Conservation (phyloP, 371 early-diverging fungal species). For the Syncephalastrum racemosum region DNA sequence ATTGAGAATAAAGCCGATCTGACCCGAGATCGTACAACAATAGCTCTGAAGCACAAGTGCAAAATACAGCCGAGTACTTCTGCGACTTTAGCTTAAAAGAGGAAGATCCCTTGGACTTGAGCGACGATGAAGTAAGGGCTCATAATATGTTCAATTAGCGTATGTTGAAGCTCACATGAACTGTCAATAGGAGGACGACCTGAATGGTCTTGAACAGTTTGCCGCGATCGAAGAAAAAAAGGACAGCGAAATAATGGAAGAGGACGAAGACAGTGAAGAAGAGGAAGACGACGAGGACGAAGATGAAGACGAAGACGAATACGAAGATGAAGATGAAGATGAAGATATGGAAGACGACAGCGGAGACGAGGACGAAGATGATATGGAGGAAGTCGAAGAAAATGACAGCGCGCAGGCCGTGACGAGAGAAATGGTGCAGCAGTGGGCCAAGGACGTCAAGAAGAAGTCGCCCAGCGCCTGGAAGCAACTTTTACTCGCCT, state of each 20-base stretch:
- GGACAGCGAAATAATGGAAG: slow-evolving; percentile 22
- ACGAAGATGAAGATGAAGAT: slow-evolving; percentile 19
- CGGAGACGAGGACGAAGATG: slow-evolving; percentile 18
- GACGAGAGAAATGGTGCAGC: slow-evolving; percentile 34
- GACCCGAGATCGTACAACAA: slow-evolving; percentile 1
- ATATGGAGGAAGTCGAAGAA: slow-evolving; percentile 10
- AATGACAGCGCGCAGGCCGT: slow-evolving; percentile 26
- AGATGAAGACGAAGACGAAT: slow-evolving; percentile 29
- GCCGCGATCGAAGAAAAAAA: slow-evolving; percentile 36
- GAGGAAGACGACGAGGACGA: slow-evolving; percentile 36
- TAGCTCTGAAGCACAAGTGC: slow-evolving; percentile 14
- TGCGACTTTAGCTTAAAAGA: slow-evolving; percentile 36
- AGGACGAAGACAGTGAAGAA: slow-evolving; percentile 23
- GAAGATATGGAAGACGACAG: slow-evolving; percentile 25
- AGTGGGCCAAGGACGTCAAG: slow-evolving; percentile 36
- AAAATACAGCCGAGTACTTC: slow-evolving; percentile 37
- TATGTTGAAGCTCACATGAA: neutral
- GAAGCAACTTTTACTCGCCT: slow-evolving; percentile 69
- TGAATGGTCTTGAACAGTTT: slow-evolving; percentile 35
- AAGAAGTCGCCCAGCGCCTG: slow-evolving; percentile 32
- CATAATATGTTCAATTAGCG: neutral
- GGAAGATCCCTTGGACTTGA: slow-evolving; percentile 43
- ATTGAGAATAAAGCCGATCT: too few relatives aligned
- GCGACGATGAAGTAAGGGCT: slow-evolving; percentile 34
- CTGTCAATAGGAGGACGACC: slow-evolving; percentile 25